A percentile compares a stretch with the other conserved stretches of the same genome.
phyloP scores from a whole-genome alignment of 352 stramenopile species.

The Phytophthora niederhauseri region DNA sequence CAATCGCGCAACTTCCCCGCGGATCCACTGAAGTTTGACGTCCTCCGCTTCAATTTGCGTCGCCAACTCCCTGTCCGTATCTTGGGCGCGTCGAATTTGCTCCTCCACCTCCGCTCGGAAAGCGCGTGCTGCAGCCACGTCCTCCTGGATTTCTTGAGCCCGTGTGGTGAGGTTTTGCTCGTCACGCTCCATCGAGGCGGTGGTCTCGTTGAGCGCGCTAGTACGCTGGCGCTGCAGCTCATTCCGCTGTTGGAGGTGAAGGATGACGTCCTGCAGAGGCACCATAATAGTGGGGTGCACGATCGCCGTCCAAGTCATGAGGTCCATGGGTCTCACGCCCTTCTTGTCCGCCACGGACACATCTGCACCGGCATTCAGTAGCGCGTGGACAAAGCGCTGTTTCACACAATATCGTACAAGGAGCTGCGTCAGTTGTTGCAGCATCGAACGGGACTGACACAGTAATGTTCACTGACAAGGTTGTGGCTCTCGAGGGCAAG shows the following conservation, averaged over 20 bases:
- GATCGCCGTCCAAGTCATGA: constrained; percentile 40
- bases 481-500: constrained; percentile 29
- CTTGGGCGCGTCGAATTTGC: constrained; percentile 33
- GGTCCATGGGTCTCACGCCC: constrained; percentile 39
- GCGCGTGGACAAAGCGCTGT: constrained; percentile 33
- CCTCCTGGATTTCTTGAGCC: constrained; percentile 19
- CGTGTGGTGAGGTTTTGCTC: constrained; percentile 6
- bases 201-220: constrained; percentile 14
- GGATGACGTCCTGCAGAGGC: constrained; percentile 32
- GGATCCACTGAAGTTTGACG: constrained; percentile 29
- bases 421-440: neutral
- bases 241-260: constrained; percentile 37
- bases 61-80: constrained; percentile 18
- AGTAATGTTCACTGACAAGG: constrained; percentile 16
- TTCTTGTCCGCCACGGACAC: constrained; percentile 40
- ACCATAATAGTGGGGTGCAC: constrained; percentile 39
- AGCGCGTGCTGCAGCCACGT: constrained; percentile 20
- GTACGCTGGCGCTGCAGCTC: constrained; percentile 16
- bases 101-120: constrained; percentile 33
- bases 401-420: neutral
- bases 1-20: constrained; percentile 27
- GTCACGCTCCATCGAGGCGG: constrained; percentile 14
- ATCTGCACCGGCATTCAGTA: constrained; percentile 38
- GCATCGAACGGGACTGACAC: neutral
- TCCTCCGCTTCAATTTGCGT: constrained; percentile 24